Evolutionary conservation across 23 red algal species (phyloP).

Genomic region (Gracilaria gracilis): DNA sequence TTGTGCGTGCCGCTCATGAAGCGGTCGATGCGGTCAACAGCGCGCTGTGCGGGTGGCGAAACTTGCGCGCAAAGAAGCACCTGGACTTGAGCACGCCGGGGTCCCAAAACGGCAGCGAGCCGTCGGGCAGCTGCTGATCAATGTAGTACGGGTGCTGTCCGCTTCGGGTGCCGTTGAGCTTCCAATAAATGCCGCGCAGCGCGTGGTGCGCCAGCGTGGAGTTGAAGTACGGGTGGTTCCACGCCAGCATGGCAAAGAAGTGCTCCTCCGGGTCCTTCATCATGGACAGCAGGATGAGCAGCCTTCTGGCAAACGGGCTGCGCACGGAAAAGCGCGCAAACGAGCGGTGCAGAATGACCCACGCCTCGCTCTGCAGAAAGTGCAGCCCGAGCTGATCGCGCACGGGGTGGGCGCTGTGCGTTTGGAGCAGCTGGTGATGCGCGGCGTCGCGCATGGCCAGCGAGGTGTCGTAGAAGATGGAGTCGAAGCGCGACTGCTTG

Average conservation of each 20-base stretch:
- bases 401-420: not conserved
- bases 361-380: conserved; percentile 63
- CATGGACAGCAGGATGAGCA: conserved; percentile 46
- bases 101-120: conserved; percentile 61
- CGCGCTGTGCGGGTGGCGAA: conserved; percentile 59
- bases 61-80: conserved; percentile 83
- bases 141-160: conserved; percentile 75
- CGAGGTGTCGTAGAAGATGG: conserved; percentile 33
- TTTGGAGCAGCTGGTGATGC: not conserved
- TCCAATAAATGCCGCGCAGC: conserved; percentile 65
- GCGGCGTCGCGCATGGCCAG: not conserved
- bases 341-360: conserved; percentile 72
- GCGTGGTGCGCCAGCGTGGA: conserved; percentile 43
- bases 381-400: conserved; percentile 5
- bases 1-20: conserved; percentile 53
- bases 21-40: conserved; percentile 75
- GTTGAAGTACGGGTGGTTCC: conserved; percentile 56
- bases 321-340: conserved; percentile 55
- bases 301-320: not conserved
- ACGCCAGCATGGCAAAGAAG: conserved; percentile 70
- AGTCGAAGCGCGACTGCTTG: conserved; percentile 37
- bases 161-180: conserved; percentile 19
- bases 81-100: conserved; percentile 14
- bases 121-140: conserved; percentile 22
- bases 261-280: conserved; percentile 66